Base-by-base conservation (phyloP, 306 rosid genomes). In the Cucurbita pepo region DNA sequence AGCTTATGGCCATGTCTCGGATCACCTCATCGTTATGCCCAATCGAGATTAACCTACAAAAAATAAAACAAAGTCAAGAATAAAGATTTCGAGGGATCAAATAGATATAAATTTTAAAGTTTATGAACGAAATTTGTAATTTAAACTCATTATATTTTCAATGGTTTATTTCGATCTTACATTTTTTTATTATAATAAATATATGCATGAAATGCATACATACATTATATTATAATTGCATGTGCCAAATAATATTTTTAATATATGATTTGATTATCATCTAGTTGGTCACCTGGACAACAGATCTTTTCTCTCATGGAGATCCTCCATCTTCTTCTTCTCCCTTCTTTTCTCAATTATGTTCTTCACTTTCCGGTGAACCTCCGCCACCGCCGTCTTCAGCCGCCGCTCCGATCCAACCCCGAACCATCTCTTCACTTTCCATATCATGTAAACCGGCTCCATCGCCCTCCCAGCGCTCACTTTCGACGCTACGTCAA, bases 1-100 rank as follows among this genome's bases (percentile, higher is more conserved):
- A 94, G 73, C 87, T 94, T 79, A 90, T 90, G 64, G 83, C 76
- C 90, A 87, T 90, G 75, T 94, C 98, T 47, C 95, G 85, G 1
- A 87, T 83, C 54, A 82, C 85, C 47, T 77, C 90, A 5, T 88
- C 90, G 1, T 84, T 85, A 36, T 88, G 85, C 7, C 90, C 92
- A 16, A 77, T 82, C 14, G 10, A 40, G 44, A 85, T 77, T 43
- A 90, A 34, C 58, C 74, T 30, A 30, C 3, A 30, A 0, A 30
- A 30, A 30, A 30, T 0, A 30, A 30, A 30, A 30, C 34, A 30
- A 2, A 2, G 34, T 30, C 0, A 30, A 30, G 3, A 30, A 30
- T 0, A 30, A 30, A 30, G 1, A 2, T 2, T 2, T 30, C 3
- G 0, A 30, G 1, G 3, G 34, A 2, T 30, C 34, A 2, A 30